Percentiles rank a stretch among this genome's conserved stretches.
Evolutionary conservation across 441 rosid genomes (phyloP).

Genomic region (Aleurites moluccanus): DNA sequence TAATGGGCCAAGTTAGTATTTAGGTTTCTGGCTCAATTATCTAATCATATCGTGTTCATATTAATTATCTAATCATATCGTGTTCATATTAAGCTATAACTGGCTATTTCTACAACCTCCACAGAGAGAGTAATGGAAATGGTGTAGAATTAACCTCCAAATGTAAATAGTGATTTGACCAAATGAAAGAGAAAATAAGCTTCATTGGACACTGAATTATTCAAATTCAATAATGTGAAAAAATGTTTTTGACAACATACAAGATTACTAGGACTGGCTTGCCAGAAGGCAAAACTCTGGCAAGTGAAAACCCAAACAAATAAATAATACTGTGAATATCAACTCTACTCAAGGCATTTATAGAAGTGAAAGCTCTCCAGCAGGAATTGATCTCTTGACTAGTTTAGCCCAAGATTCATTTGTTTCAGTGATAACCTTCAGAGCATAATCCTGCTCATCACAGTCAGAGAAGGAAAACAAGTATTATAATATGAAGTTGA

Average conservation of each 20-base stretch:
- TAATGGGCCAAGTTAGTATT: too few species aligned
- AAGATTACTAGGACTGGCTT: slow-evolving; percentile 3
- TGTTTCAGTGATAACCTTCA: slow-evolving; percentile 78
- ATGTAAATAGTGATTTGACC: background rate
- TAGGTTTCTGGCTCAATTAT: too few species aligned
- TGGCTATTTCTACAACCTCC: too few species aligned
- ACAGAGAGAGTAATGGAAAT: too few species aligned
- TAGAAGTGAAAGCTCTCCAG: slow-evolving; percentile 70
- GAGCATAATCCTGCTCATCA: slow-evolving; percentile 67
- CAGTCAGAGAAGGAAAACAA: background rate
- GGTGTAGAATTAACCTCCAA: too few species aligned
- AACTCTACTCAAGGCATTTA: slow-evolving; percentile 20
- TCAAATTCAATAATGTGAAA: background rate
- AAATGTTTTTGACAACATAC: slow-evolving; percentile 4
- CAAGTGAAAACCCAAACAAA: background rate
- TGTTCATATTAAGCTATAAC: too few species aligned
- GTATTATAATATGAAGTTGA: background rate
- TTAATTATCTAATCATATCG: too few species aligned
- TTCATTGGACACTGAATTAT: background rate
- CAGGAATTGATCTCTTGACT: slow-evolving; percentile 69
- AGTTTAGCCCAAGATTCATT: slow-evolving; percentile 91
- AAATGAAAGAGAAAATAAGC: background rate
- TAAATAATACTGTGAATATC: background rate
- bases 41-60: too few species aligned
- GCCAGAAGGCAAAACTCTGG: slow-evolving; percentile 16